phyloP scores from a whole-genome alignment of 1,284 basidiomycete genomes.

The Sutorius eximius region DNA sequence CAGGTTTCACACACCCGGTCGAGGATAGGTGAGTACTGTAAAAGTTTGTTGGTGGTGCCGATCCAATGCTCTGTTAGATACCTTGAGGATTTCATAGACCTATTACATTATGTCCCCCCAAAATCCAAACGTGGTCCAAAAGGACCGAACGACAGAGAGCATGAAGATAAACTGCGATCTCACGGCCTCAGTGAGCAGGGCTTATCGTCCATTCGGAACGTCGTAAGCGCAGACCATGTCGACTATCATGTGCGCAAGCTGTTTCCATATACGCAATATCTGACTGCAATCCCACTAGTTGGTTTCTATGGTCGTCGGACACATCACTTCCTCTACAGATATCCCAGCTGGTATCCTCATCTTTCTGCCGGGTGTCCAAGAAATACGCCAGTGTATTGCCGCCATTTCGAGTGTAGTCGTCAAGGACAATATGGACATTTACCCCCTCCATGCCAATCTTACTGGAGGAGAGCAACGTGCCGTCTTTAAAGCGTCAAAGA shows the following conservation, averaged over 20 bases:
- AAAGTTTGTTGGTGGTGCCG: not conserved
- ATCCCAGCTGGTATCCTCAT: conserved; percentile 72
- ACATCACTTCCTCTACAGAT: conserved; percentile 60
- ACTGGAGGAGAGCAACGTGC: conserved; percentile 81
- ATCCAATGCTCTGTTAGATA: conserved; percentile 50
- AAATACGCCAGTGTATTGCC: conserved; percentile 82
- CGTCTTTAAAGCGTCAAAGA: conserved; percentile 68
- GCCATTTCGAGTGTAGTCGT: conserved; percentile 48
- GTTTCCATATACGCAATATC: not conserved
- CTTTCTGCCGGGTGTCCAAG: conserved; percentile 87
- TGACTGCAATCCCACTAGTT: conserved; percentile 43
- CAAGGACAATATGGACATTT: conserved; percentile 52
- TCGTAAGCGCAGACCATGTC: conserved; percentile 64
- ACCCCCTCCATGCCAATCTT: conserved; percentile 90
- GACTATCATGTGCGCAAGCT: conserved; percentile 63
- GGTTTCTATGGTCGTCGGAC: conserved; percentile 63
- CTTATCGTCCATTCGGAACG: conserved; percentile 58
- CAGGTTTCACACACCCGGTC: conserved; percentile 82
- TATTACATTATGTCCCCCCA: conserved; percentile 49
- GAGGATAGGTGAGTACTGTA: conserved; percentile 59
- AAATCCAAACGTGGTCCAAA: conserved; percentile 28
- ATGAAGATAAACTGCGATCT: conserved; percentile 51
- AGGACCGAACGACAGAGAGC: conserved; percentile 49
- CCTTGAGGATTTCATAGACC: conserved; percentile 75
- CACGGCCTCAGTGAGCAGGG: conserved; percentile 55